These are phyloP conservation scores for Purpureocillium lavendulum DNA, from an alignment of 2,329 filamentous ascomycete genomes.

Conservation along the genomic window DNA sequence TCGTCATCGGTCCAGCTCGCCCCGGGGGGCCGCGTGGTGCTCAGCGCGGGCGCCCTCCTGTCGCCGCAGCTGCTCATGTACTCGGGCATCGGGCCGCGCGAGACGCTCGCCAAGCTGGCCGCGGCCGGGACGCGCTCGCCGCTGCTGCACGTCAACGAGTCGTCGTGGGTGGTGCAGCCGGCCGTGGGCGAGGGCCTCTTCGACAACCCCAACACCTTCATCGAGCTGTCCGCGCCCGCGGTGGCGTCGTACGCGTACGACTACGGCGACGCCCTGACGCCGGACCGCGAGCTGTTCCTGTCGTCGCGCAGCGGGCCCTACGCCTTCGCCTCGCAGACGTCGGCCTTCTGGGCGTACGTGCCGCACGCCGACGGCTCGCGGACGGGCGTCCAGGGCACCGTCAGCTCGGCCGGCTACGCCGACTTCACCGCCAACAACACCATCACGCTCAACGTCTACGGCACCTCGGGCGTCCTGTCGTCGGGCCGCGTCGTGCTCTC, in stretches of 20 bases:
- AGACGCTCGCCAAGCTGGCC: slow-evolving; percentile 20
- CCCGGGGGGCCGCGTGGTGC: slow-evolving; percentile 20
- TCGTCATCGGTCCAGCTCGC: slow-evolving; percentile 14
- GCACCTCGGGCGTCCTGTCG: slow-evolving; percentile 44
- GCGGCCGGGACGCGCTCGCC: slow-evolving; percentile 9
- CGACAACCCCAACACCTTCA: slow-evolving; percentile 48
- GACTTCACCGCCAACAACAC: slow-evolving; percentile 32
- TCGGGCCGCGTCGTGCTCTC: slow-evolving; percentile 34
- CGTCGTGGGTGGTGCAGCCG: slow-evolving; percentile 39
- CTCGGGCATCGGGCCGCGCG: slow-evolving; percentile 31
- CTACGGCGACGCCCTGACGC: slow-evolving; percentile 31
- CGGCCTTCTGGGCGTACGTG: slow-evolving; percentile 43
- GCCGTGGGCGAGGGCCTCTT: slow-evolving; percentile 42
- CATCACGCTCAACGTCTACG: slow-evolving; percentile 49
- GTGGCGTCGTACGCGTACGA: slow-evolving; percentile 39
- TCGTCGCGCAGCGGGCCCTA: slow-evolving; percentile 40
- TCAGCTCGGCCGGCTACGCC: slow-evolving; percentile 36
- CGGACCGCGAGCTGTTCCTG: slow-evolving; percentile 38
- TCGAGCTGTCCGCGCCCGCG: slow-evolving; percentile 32
- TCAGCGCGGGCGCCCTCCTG: slow-evolving; percentile 30
- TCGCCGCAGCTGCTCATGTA: slow-evolving; percentile 33
- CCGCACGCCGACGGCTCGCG: slow-evolving; percentile 29
- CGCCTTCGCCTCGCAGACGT: slow-evolving; percentile 42
- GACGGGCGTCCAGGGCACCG: slow-evolving; percentile 42
- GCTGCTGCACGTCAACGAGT: slow-evolving; percentile 12